phyloP scores from a whole-genome alignment of 2,329 filamentous ascomycete genomes.

The Botrytis pseudocinerea region DNA sequence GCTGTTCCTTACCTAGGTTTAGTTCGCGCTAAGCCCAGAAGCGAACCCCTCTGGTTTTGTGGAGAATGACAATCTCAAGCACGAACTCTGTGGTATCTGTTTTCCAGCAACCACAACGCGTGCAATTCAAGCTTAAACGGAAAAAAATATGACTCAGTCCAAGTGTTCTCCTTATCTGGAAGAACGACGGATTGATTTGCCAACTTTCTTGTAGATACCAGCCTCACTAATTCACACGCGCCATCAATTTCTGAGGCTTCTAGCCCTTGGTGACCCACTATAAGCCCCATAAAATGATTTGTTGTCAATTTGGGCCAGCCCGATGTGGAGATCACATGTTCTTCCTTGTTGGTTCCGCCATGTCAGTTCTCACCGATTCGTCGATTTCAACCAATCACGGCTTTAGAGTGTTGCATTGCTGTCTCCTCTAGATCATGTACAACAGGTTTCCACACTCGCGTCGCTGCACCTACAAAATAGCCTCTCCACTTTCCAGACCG shows the following conservation, averaged over 20 bases:
- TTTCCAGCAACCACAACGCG: not conserved
- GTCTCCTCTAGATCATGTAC: constrained; percentile 21
- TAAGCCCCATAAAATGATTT: constrained; percentile 20
- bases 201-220: not conserved
- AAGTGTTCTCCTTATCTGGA: not conserved
- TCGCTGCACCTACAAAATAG: constrained; percentile 4
- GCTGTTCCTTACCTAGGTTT: not conserved
- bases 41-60: constrained; percentile 1
- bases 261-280: not conserved
- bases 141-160: not conserved
- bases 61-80: not conserved
- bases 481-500: constrained; percentile 12
- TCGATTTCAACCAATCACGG: constrained; percentile 3
- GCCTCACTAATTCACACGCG: not conserved
- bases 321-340: constrained; percentile 13
- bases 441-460: constrained; percentile 10
- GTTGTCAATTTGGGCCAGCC: constrained; percentile 13
- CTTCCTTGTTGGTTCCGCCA: constrained; percentile 9
- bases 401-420: not conserved
- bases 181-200: not conserved
- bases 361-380: constrained; percentile 2
- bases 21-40: not conserved
- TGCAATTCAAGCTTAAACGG: not conserved
- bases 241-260: not conserved
- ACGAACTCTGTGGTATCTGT: not conserved